These are phyloP conservation scores for Panellus pusillus DNA, from an alignment of 768 basidiomycete species.

Conservation along the genomic window DNA sequence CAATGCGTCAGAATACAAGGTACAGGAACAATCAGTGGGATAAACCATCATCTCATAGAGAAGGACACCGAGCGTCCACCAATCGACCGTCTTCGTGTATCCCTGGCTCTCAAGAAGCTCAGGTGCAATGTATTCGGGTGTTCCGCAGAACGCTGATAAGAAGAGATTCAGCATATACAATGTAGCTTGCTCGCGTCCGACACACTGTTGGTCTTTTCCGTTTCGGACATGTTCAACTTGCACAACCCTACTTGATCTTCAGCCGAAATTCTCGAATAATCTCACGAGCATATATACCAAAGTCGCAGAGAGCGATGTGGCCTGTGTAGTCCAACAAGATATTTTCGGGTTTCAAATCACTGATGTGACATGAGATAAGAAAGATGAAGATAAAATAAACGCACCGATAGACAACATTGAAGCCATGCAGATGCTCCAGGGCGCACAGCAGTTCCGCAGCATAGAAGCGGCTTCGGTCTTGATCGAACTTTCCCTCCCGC, in stretches of 20 bases:
- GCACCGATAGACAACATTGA: slow-evolving; percentile 97
- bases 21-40: background rate
- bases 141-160: slow-evolving; percentile 87
- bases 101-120: slow-evolving; percentile 96
- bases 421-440: slow-evolving; percentile 92
- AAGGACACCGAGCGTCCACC: slow-evolving; percentile 97
- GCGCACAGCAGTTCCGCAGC: slow-evolving; percentile 96
- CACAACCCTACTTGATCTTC: slow-evolving; percentile 59
- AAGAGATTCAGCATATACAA: slow-evolving; percentile 12
- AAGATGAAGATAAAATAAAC: slow-evolving; percentile 19
- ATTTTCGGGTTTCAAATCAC: slow-evolving; percentile 97
- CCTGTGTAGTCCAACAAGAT: slow-evolving; percentile 97
- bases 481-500: slow-evolving; percentile 94
- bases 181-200: slow-evolving; percentile 1
- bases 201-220: slow-evolving; percentile 95
- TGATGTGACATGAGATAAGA: slow-evolving; percentile 28
- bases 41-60: slow-evolving; percentile 94
- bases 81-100: slow-evolving; percentile 97
- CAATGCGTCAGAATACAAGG: slow-evolving; percentile 5
- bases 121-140: slow-evolving; percentile 97
- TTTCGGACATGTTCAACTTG: slow-evolving; percentile 96
- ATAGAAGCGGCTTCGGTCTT: slow-evolving; percentile 92
- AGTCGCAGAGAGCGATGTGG: slow-evolving; percentile 97
- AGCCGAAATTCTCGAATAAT: background rate
- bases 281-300: slow-evolving; percentile 49